A percentile compares a stretch with the other conserved stretches of the same genome.
Conservation (phyloP, 495 filamentous ascomycete genomes). For the Rhypophila decipiens region DNA sequence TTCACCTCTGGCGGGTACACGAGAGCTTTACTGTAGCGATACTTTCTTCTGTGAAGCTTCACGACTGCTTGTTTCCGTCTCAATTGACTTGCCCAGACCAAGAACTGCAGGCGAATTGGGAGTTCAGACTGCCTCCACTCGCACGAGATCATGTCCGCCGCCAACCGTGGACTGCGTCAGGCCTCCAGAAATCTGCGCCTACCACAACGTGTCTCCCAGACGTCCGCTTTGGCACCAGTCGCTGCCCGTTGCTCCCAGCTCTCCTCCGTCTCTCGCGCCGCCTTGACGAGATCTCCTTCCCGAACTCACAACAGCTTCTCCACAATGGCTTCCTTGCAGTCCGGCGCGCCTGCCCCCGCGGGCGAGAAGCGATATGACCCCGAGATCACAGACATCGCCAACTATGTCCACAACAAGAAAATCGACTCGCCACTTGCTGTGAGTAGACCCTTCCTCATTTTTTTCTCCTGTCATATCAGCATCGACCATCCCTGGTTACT, state of each 20-base stretch:
- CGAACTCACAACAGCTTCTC: constrained; percentile 41
- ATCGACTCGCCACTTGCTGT: constrained; percentile 90
- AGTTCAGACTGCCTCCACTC: background rate
- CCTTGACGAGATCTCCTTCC: constrained; percentile 19
- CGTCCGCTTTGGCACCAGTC: background rate
- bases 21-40: background rate
- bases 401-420: constrained; percentile 86
- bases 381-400: constrained; percentile 90
- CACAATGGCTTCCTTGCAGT: constrained; percentile 49
- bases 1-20: background rate
- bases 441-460: constrained; percentile 27
- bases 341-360: constrained; percentile 43
- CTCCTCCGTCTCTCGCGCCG: constrained; percentile 7
- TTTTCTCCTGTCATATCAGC: constrained; percentile 1
- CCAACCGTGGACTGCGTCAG: constrained; percentile 25
- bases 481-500: background rate
- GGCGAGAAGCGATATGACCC: constrained; percentile 64
- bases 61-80: background rate
- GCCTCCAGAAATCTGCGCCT: constrained; percentile 24
- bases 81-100: constrained; percentile 15
- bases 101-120: background rate
- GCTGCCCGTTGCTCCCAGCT: background rate
- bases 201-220: constrained; percentile 1
- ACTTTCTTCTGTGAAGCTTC: no score
- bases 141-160: constrained; percentile 21